These are phyloP conservation scores for Aphanocladium album DNA, from an alignment of 2,329 filamentous ascomycete species.

Conservation along the genomic window DNA sequence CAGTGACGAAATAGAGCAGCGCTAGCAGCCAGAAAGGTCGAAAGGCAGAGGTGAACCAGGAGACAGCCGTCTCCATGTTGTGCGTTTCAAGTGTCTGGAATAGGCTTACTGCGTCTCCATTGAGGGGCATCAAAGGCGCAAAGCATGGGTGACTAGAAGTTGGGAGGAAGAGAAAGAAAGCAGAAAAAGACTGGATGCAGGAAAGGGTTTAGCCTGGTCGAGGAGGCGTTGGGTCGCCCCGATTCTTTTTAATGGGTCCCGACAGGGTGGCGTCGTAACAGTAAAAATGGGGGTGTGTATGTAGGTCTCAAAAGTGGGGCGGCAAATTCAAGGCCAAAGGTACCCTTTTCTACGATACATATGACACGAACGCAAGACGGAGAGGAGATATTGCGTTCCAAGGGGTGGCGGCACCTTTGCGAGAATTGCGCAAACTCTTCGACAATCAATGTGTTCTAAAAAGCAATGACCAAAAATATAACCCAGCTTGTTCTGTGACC, in stretches of 20 bases:
- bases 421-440: not conserved
- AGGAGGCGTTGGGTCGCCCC: not conserved
- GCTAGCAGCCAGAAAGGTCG: not conserved
- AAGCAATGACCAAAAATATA: no score
- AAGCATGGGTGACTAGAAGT: not conserved
- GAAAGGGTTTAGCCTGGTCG: not conserved
- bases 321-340: not conserved
- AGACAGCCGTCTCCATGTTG: conserved; percentile 3
- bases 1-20: conserved; percentile 1
- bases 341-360: not conserved
- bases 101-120: conserved; percentile 9
- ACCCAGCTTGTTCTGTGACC: no score
- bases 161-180: not conserved
- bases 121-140: not conserved
- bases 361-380: not conserved
- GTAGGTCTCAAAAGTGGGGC: not conserved
- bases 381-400: not conserved
- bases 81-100: conserved; percentile 8
- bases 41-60: not conserved
- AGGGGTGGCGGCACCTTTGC: not conserved
- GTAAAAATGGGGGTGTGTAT: not conserved
- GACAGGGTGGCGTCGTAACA: not conserved
- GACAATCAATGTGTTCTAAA: no score
- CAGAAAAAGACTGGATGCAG: not conserved
- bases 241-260: not conserved